Conservation (phyloP, 2,329 filamentous ascomycete species). For the Neocatenulostroma microsporum region DNA sequence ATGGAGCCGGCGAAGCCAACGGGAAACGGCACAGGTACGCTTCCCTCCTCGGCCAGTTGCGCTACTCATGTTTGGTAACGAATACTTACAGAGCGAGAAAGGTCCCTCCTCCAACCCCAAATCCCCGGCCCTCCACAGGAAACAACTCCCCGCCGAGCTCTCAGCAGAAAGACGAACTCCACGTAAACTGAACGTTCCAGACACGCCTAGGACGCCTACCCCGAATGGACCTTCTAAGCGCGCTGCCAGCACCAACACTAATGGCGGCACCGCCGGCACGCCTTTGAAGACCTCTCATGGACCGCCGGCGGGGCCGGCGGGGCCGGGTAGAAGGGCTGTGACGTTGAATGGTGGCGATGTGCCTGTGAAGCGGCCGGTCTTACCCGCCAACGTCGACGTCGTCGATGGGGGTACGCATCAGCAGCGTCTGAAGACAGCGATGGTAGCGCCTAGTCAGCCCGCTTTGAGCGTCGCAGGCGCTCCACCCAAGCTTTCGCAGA, state of each 20-base stretch:
- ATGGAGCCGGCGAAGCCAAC: conserved; percentile 2
- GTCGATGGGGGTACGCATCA: neutral
- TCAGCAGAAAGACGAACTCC: conserved; percentile 18
- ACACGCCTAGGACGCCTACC: neutral
- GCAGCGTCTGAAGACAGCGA: no score
- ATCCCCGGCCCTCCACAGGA: neutral
- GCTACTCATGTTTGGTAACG: conserved; percentile 2
- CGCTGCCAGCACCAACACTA: neutral
- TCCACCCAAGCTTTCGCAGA: neutral
- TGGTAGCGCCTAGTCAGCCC: no score
- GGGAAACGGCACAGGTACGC: conserved; percentile 3
- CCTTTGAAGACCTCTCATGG: neutral
- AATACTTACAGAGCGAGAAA: conserved; percentile 17
- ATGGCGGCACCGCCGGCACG: neutral
- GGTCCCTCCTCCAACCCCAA: no score
- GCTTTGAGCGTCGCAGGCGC: no score
- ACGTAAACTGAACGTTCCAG: conserved; percentile 15
- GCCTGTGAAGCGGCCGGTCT: no score
- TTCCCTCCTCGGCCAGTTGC: neutral
- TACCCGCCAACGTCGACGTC: neutral
- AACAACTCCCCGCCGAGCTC: conserved; percentile 11
- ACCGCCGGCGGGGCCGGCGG: no score
- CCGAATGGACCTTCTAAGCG: neutral
- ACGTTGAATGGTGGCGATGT: no score
- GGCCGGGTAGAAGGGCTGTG: no score